phyloP scores from a whole-genome alignment of 2,329 filamentous ascomycete species.

The Colletotrichum sp. region DNA sequence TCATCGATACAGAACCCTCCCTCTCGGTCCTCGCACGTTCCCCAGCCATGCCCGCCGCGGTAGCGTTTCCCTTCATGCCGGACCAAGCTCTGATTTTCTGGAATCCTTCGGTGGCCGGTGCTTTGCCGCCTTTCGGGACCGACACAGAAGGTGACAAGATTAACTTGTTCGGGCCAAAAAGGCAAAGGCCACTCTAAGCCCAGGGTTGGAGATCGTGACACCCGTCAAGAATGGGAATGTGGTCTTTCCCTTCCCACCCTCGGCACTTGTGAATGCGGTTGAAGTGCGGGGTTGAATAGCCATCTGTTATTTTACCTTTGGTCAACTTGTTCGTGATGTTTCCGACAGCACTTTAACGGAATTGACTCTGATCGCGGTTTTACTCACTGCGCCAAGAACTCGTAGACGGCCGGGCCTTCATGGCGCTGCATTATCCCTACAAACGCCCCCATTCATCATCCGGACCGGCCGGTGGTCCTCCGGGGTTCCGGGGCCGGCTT shows the following conservation, averaged over 20 bases:
- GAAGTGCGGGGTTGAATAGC: background rate
- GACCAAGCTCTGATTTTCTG: background rate
- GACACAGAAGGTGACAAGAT: background rate
- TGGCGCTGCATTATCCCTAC: background rate
- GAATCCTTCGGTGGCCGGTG: background rate
- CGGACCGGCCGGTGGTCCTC: background rate
- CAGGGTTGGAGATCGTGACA: background rate
- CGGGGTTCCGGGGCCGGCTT: background rate
- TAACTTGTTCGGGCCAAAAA: background rate
- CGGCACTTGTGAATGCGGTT: background rate
- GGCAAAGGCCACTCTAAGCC: background rate
- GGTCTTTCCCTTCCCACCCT: background rate
- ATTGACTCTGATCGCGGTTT: background rate
- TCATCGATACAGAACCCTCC: background rate
- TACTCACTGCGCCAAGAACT: background rate
- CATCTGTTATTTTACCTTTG: background rate
- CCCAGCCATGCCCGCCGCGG: background rate
- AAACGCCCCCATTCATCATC: background rate
- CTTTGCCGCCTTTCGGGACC: background rate
- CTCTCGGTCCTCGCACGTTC: background rate
- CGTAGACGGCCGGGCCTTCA: background rate
- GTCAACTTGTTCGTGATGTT: background rate
- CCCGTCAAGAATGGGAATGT: background rate
- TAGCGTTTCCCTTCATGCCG: background rate
- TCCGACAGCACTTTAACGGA: background rate